Conservation (phyloP, 768 basidiomycete species). For the Boletus rex-veris region DNA sequence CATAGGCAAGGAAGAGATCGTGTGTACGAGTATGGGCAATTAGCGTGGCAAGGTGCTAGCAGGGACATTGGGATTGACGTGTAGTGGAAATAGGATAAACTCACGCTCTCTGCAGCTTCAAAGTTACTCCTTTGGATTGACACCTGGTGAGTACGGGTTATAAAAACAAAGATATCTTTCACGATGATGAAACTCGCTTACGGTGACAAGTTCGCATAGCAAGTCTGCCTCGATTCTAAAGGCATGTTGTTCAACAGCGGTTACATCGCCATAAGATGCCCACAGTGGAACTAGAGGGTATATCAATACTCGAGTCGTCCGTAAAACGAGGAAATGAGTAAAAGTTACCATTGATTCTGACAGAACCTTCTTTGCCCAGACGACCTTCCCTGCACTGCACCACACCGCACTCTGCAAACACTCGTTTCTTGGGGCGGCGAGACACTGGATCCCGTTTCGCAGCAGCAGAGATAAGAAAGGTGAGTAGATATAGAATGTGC, state of each 20-base stretch:
- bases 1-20: constrained; percentile 52
- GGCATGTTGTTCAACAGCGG: constrained; percentile 46
- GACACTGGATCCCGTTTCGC: constrained; percentile 74
- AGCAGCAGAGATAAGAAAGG: constrained; percentile 61
- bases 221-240: constrained; percentile 69
- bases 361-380: constrained; percentile 24
- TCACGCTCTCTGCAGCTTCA: constrained; percentile 54
- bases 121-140: constrained; percentile 69
- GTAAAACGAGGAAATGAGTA: neutral
- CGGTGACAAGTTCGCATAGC: constrained; percentile 65
- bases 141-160: constrained; percentile 37
- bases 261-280: constrained; percentile 49
- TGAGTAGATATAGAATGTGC: constrained; percentile 56
- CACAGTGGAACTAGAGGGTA: constrained; percentile 48
- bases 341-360: constrained; percentile 13
- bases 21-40: constrained; percentile 62
- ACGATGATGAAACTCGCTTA: constrained; percentile 29
- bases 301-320: neutral
- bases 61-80: neutral
- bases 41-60: constrained; percentile 40
- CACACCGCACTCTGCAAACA: constrained; percentile 66
- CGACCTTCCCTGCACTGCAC: constrained; percentile 43
- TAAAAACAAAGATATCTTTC: neutral
- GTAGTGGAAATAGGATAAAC: constrained; percentile 8
- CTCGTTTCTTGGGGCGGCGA: constrained; percentile 65